These are phyloP conservation scores for Cytospora piceicola DNA, from an alignment of 2,329 filamentous ascomycete genomes.

Conservation along the genomic window DNA sequence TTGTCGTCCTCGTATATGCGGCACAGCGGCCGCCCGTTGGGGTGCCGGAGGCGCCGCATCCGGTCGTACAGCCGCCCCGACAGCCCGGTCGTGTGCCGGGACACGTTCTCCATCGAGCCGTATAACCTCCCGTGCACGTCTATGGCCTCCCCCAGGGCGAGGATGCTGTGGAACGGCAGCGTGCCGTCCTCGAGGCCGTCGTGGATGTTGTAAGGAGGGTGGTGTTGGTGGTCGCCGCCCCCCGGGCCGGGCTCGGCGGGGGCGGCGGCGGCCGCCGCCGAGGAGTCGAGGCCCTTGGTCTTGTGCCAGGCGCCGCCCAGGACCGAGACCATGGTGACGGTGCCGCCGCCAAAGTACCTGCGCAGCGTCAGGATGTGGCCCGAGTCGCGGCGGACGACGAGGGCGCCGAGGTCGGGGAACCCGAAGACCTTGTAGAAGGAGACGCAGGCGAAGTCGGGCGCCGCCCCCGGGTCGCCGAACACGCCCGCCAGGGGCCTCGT, in stretches of 20 bases:
- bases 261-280: background rate
- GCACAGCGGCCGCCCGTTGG: conserved; percentile 55
- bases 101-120: conserved; percentile 61
- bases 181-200: conserved; percentile 76
- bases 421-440: conserved; percentile 71
- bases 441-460: conserved; percentile 64
- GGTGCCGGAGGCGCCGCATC: conserved; percentile 53
- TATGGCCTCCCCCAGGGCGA: conserved; percentile 78
- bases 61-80: conserved; percentile 52
- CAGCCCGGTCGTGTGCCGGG: conserved; percentile 60
- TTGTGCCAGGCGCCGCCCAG: conserved; percentile 57
- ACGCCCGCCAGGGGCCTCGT: conserved; percentile 58
- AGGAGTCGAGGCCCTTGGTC: conserved; percentile 52
- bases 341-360: conserved; percentile 71
- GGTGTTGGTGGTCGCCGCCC: conserved; percentile 22
- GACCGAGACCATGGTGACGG: conserved; percentile 62
- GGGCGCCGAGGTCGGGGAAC: conserved; percentile 65
- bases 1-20: conserved; percentile 58
- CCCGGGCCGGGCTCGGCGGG: background rate
- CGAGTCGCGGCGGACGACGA: conserved; percentile 61
- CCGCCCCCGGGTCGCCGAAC: conserved; percentile 53
- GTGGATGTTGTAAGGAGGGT: conserved; percentile 51
- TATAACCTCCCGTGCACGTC: conserved; percentile 66
- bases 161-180: conserved; percentile 85
- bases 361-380: conserved; percentile 58